These are phyloP conservation scores for Pseudoscleropodium purum DNA, from an alignment of 225 moss, liverwort and hornwort genomes.

Conservation along the genomic window DNA sequence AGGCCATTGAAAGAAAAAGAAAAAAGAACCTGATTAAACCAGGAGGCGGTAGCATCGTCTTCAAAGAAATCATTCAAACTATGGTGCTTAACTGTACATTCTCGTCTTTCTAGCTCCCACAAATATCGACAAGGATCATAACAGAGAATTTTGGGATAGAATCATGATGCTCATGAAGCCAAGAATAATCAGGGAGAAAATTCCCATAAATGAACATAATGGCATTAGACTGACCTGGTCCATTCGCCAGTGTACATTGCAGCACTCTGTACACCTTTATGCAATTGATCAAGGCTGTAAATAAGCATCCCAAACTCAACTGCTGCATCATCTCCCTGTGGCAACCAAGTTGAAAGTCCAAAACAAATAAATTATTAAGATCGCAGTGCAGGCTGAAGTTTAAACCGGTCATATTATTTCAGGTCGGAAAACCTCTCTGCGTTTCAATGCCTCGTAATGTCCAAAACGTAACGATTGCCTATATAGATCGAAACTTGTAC, in stretches of 20 bases:
- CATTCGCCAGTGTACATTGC: slow-evolving; percentile 68
- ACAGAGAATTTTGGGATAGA: neutral
- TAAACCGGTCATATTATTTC: neutral
- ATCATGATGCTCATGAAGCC: neutral
- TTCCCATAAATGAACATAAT: neutral
- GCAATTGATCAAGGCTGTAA: slow-evolving; percentile 73
- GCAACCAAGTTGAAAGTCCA: slow-evolving; percentile 5
- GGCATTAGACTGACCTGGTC: slow-evolving; percentile 44
- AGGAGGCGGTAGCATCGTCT: neutral
- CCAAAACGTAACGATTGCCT: neutral
- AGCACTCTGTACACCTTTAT: slow-evolving; percentile 55
- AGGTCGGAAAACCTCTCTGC: neutral
- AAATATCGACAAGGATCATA: neutral
- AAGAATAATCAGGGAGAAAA: neutral
- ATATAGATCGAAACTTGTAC: neutral
- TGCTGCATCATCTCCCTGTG: slow-evolving; percentile 62
- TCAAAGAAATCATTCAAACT: neutral
- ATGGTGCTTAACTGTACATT: neutral
- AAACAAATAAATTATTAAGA: neutral
- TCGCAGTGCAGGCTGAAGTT: neutral
- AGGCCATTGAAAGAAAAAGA: neutral
- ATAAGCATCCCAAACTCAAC: slow-evolving; percentile 85
- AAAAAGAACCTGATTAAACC: neutral
- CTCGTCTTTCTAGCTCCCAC: neutral
- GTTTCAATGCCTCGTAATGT: neutral